Percentiles rank a stretch among this genome's conserved stretches.
Evolutionary conservation across 345 rosid species (phyloP).

Genomic region (Clarkia xantiana): DNA sequence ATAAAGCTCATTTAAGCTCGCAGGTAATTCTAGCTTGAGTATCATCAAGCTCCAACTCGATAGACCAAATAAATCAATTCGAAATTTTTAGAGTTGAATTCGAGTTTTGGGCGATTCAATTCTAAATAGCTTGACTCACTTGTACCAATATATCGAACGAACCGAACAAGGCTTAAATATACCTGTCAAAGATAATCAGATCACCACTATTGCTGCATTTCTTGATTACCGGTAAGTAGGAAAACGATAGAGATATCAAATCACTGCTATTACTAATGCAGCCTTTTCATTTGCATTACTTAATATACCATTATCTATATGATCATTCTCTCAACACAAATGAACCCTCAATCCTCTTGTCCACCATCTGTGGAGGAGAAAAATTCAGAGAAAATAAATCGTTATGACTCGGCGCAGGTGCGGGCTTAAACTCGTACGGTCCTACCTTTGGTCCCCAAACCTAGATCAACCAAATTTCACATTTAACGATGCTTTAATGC

Average conservation of each 20-base stretch:
- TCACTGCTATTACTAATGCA: not conserved
- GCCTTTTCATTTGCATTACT: not conserved
- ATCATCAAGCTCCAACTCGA: no score
- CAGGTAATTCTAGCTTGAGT: no score
- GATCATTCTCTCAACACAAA: slow-evolving; percentile 59
- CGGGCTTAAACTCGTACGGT: slow-evolving; percentile 76
- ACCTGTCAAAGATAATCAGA: no score
- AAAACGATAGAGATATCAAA: not conserved
- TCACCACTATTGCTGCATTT: no score
- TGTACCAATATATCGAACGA: no score
- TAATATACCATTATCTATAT: not conserved
- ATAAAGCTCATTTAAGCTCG: no score
- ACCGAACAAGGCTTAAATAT: no score
- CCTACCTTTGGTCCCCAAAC: slow-evolving; percentile 78
- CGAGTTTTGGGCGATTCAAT: no score
- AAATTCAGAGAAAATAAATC: slow-evolving; percentile 40
- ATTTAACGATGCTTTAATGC: not conserved
- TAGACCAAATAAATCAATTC: no score
- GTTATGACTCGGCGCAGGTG: slow-evolving; percentile 37
- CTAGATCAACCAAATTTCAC: slow-evolving; percentile 18
- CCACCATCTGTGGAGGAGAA: slow-evolving; percentile 32
- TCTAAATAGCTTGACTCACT: no score
- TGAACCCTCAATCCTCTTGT: slow-evolving; percentile 68
- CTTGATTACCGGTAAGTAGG: no score
- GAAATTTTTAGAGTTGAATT: no score